phyloP scores from a whole-genome alignment of 805 yeast species.

The Starmerella bombicola region DNA sequence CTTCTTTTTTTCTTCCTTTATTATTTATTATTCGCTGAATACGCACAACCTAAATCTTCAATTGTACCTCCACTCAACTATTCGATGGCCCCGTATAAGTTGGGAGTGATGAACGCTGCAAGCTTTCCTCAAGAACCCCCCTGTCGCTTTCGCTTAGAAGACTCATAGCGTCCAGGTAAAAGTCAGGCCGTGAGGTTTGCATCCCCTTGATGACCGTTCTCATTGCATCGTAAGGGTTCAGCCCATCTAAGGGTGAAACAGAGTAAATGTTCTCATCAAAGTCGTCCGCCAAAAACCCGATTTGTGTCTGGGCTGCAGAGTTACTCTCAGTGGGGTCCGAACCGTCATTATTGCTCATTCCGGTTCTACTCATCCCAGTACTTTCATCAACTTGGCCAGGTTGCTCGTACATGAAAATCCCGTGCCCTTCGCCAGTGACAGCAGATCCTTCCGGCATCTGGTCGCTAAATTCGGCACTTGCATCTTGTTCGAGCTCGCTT shows the following conservation, averaged over 20 bases:
- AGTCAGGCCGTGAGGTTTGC: constrained; percentile 37
- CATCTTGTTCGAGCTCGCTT: constrained; percentile 22
- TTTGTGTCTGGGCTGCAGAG: constrained; percentile 3
- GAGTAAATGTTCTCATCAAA: constrained; percentile 71
- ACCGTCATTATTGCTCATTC: constrained; percentile 23
- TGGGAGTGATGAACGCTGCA: constrained; percentile 22
- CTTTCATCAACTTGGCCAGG: constrained; percentile 7
- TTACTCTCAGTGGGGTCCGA: constrained; percentile 1
- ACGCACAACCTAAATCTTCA: too few relatives aligned
- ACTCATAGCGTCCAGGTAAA: constrained; percentile 41
- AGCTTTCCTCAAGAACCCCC: constrained; percentile 26
- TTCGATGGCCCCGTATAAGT: too few relatives aligned
- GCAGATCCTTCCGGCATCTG: constrained; percentile 2
- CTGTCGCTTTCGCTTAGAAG: constrained; percentile 31
- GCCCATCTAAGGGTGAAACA: constrained; percentile 62
- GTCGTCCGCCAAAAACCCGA: constrained; percentile 43
- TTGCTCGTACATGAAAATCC: constrained; percentile 14
- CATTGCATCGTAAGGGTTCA: constrained; percentile 60
- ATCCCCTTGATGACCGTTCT: constrained; percentile 41
- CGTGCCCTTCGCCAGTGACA: constrained; percentile 4
- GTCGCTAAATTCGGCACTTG: constrained; percentile 8
- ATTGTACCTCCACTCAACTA: too few relatives aligned
- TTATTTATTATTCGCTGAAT: too few relatives aligned
- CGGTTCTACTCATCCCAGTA: constrained; percentile 4
- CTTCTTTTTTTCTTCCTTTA: not conserved